Base-by-base conservation (phyloP, 108 stramenopile species). In the Fistulifera solaris region DNA sequence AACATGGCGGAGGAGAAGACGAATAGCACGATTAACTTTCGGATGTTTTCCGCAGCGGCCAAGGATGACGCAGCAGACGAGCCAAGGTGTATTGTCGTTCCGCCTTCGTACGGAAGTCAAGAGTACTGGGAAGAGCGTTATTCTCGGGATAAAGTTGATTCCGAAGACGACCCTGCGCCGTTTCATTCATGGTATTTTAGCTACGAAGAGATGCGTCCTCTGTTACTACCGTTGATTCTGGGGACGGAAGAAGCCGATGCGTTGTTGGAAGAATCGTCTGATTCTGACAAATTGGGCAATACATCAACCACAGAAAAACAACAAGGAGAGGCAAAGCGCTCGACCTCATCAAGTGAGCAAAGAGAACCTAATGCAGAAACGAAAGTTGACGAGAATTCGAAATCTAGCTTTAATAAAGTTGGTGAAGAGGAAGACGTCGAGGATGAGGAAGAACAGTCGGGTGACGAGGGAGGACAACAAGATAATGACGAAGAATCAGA, bases 161-260 rank as follows among this genome's bases (percentile, higher is more conserved):
- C 55, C 1, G 70, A 75, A 7, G 61, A 81, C 16, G 80, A 63
- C 19, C 67, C 70, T 38, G 43, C 54, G 22, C 63, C 85, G 0
- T 75, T 69, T 27, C 83, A 87, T 56, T 66, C 71, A 16, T 91
- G 89, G 89, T 91, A 91, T 56, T 91, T 91, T 58, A 76, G 65
- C 8, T 87, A 82, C 31, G 67, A 79, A 18, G 89, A 91, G 22
- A 62, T 91, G 55, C 27, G 64, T 24, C 89, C 89, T 19, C 41
- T 91, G 10, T 62, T 91, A 2, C 41, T 91, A 25, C 80, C 85
- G 0, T 51, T 91, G 22, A 62, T 90, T 61, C 28, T 86, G 15
- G 89, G 84, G n/a, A 62, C 41, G 19, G 22, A 51, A 13, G 71
- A 58, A 43, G 41, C 19, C 31, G 31, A 23, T 38, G 14, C 27